Conservation (phyloP, 805 yeast genomes). For the Sugiyamaella floridensis region DNA sequence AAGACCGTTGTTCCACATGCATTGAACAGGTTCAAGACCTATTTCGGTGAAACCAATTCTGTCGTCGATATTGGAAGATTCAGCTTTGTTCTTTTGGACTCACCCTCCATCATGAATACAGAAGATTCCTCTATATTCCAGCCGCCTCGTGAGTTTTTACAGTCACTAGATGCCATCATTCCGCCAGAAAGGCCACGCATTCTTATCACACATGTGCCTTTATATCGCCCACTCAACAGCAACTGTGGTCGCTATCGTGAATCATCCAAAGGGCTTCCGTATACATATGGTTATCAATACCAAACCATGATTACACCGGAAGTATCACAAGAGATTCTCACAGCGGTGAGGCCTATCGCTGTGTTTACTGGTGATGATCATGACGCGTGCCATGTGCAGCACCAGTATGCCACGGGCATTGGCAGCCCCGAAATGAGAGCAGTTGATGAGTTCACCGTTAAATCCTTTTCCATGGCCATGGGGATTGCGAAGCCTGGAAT, state of each 20-base stretch:
- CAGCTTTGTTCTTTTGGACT: conserved; percentile 68
- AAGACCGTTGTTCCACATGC: conserved; percentile 54
- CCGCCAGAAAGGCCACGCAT: conserved; percentile 47
- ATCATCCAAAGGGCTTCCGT: conserved; percentile 55
- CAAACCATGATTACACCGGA: conserved; percentile 76
- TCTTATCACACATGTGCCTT: conserved; percentile 80
- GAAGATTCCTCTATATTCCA: conserved; percentile 38
- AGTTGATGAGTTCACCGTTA: conserved; percentile 66
- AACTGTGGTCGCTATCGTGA: conserved; percentile 77
- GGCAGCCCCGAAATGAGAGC: conserved; percentile 3
- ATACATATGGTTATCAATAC: conserved; percentile 72
- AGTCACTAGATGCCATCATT: conserved; percentile 6
- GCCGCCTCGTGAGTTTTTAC: conserved; percentile 46
- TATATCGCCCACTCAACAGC: conserved; percentile 57
- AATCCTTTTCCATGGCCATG: conserved; percentile 88
- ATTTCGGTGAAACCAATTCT: conserved; percentile 65
- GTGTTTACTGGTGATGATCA: conserved; percentile 95
- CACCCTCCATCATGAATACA: conserved; percentile 70
- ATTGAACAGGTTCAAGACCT: conserved; percentile 54
- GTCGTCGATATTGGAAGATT: conserved; percentile 58
- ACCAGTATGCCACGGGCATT: conserved; percentile 30
- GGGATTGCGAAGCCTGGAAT: conserved; percentile 83
- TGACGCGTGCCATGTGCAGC: conserved; percentile 80
- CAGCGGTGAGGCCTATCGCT: conserved; percentile 54
- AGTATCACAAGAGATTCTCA: conserved; percentile 52